Evolutionary conservation across 768 basidiomycete genomes (phyloP), one percentile per base, ranked within the genome.

Genomic region (Cystobasidium tubakii): DNA sequence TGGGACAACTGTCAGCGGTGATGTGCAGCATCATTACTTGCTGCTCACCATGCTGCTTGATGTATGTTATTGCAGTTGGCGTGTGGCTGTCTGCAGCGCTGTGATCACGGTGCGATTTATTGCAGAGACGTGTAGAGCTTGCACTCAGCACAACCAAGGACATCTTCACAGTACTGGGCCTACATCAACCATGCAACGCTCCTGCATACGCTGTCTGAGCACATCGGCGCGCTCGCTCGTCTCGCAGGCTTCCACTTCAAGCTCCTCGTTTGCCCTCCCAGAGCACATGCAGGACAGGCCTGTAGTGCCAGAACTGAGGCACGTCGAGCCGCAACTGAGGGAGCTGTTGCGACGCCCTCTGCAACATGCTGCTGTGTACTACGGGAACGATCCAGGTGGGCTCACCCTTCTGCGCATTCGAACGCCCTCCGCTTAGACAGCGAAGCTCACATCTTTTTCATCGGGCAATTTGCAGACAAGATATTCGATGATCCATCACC

Each of bases 1-100:
- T 27, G 55, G 66, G 21, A 19, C 62, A 29, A 27, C 7, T n/a
- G 34, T 64, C 21, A 72, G 53, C 10, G 53, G 6, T 6, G 27
- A n/a, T 29, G 21, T n/a, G 21, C 53, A 7, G 53, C 6, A 54
- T 54, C 53, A 54, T 10, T 54, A 19, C 21, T 6, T 50, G 21
- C 21, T 60, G 6, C 57, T 60, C 57, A 60, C 57, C 57, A 60
- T 60, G 7, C 21, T 50, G 46, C 42, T 42, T 42, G 42, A 42
- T 50, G 21, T 50, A 39, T 39, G 39, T 50, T 15, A 9, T 3
- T 19, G 46, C 46, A 50, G 46, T 50, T 50, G 46, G 46, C 4
- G 10, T 50, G 46, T 50, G 46, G 46, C 46, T 50, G 46, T 50
- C n/a, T 50, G 46, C 12, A 50, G 46, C 4, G n/a, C n/a, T 6